phyloP scores from a whole-genome alignment of 495 filamentous ascomycete species.

The Hyaloscypha finlandica region DNA sequence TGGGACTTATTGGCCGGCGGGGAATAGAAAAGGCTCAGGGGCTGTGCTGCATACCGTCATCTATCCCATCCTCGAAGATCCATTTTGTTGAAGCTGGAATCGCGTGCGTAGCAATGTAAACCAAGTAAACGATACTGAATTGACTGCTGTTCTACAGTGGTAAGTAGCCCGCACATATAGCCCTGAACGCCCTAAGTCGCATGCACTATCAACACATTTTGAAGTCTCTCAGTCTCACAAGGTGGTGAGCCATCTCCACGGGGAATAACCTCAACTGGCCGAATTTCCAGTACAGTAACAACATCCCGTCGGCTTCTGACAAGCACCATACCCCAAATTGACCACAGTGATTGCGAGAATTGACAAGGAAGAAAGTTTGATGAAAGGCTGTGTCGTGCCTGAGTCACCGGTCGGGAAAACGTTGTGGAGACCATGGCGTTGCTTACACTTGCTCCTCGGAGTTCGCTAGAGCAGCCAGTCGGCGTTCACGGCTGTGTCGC shows the following conservation, averaged over 20 bases:
- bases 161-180: no score
- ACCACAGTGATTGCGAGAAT: neutral
- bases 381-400: neutral
- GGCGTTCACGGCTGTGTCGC: neutral
- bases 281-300: neutral
- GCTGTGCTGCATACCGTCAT: neutral
- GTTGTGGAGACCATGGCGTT: neutral
- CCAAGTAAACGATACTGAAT: no score
- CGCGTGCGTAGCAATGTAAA: no score
- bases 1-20: neutral
- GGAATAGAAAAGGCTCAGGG: neutral
- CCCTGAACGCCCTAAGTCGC: no score
- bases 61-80: no score
- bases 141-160: no score
- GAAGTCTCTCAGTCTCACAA: neutral
- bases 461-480: constrained; percentile 1
- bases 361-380: neutral
- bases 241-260: neutral
- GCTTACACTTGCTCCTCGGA: neutral
- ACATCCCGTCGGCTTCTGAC: neutral
- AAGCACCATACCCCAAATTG: neutral
- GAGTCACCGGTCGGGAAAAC: constrained; percentile 1
- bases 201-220: neutral
- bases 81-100: no score
- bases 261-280: neutral